Conservation (phyloP, 2,329 filamentous ascomycete genomes). For the Fusarium sp. region DNA sequence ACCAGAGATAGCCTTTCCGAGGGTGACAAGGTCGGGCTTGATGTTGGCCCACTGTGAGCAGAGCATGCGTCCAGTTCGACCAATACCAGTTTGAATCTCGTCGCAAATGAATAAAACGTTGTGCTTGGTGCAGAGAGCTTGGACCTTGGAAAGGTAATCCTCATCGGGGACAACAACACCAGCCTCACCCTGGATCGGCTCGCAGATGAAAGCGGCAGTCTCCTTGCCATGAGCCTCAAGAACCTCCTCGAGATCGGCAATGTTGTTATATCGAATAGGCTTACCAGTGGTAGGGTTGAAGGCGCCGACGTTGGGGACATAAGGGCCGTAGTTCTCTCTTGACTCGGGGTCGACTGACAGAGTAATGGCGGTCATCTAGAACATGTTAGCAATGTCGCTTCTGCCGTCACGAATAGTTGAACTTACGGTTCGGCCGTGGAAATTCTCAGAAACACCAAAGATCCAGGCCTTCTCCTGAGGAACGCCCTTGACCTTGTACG, state of each 20-base stretch:
- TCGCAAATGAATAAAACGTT: slow-evolving; percentile 97
- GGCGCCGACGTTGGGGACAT: slow-evolving; percentile 89
- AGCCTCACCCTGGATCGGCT: slow-evolving; percentile 79
- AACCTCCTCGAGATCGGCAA: slow-evolving; percentile 39
- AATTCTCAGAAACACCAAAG: slow-evolving; percentile 41
- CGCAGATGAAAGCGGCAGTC: slow-evolving; percentile 40
- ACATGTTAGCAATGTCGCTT: neutral
- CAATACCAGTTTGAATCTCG: slow-evolving; percentile 98
- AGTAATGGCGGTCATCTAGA: slow-evolving; percentile 90
- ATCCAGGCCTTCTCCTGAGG: slow-evolving; percentile 39
- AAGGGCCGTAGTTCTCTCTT: slow-evolving; percentile 96
- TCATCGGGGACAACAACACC: slow-evolving; percentile 93
- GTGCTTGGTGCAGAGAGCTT: slow-evolving; percentile 91
- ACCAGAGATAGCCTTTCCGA: slow-evolving; percentile 97
- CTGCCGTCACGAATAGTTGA: neutral
- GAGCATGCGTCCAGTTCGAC: slow-evolving; percentile 91
- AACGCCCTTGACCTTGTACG: slow-evolving; percentile 41
- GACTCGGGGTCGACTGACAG: slow-evolving; percentile 97
- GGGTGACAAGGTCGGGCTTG: slow-evolving; percentile 92
- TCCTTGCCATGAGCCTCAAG: slow-evolving; percentile 38
- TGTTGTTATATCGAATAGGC: slow-evolving; percentile 39
- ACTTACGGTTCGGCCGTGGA: slow-evolving; percentile 72
- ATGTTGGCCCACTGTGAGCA: slow-evolving; percentile 95
- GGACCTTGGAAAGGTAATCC: slow-evolving; percentile 80
- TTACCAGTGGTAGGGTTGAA: slow-evolving; percentile 48